Conservation (phyloP, 352 stramenopile species). For the Blastocystis sp. region DNA sequence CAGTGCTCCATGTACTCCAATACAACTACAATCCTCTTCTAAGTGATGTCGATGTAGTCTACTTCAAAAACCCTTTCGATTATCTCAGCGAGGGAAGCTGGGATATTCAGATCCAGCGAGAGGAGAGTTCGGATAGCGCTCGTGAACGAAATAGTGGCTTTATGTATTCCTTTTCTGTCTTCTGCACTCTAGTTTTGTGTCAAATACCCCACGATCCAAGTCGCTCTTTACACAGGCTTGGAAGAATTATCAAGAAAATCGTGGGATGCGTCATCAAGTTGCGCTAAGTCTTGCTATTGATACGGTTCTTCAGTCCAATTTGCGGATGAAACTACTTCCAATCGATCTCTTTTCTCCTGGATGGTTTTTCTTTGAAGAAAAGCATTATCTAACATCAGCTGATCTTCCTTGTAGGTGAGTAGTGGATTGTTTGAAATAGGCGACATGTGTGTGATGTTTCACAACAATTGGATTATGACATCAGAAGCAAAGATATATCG, state of each 20-base stretch:
- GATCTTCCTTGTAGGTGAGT: conserved; percentile 41
- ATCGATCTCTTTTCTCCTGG: conserved; percentile 18
- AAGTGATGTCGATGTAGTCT: conserved; percentile 49
- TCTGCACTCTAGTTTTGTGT: conserved; percentile 29
- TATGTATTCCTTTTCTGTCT: neutral
- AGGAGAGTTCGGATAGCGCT: neutral
- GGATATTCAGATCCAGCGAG: conserved; percentile 58
- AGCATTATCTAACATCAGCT: neutral
- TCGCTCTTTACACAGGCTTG: conserved; percentile 12
- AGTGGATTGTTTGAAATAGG: neutral
- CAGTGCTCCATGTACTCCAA: conserved; percentile 34
- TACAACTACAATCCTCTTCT: conserved; percentile 42
- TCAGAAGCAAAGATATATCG: conserved; percentile 47
- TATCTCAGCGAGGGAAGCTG: neutral
- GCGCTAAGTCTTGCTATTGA: conserved; percentile 29
- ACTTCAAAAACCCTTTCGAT: conserved; percentile 60
- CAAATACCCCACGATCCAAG: neutral
- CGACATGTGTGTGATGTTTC: conserved; percentile 59
- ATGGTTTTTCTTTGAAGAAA: conserved; percentile 40
- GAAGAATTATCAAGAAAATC: conserved; percentile 35
- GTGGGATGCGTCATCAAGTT: conserved; percentile 20
- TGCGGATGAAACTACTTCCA: conserved; percentile 15
- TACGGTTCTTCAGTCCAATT: neutral
- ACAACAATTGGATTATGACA: conserved; percentile 61
- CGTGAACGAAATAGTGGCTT: conserved; percentile 52